Conservation (phyloP, 441 rosid species). For the Erysimum pusillum region DNA sequence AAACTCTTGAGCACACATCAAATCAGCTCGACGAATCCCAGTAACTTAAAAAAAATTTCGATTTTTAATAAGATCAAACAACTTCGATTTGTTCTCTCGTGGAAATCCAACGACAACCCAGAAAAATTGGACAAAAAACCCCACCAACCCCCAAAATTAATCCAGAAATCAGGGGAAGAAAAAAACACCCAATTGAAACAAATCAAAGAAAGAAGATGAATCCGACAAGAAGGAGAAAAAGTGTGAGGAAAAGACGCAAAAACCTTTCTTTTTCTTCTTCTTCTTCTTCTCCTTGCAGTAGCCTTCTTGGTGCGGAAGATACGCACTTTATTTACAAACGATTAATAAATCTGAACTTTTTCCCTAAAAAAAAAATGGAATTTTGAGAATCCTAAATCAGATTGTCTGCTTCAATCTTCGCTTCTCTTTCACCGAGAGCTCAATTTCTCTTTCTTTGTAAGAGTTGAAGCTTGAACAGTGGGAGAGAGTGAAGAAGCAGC, state of each 20-base stretch:
- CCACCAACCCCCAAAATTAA: not conserved
- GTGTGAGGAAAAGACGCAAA: slow-evolving; percentile 1
- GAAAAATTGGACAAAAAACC: slow-evolving; percentile 14
- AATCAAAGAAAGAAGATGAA: slow-evolving; percentile 13
- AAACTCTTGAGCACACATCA: not conserved
- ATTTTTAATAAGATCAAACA: not conserved
- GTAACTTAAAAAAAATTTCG: not conserved
- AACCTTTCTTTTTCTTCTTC: slow-evolving; percentile 4
- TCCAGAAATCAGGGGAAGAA: slow-evolving; percentile 8
- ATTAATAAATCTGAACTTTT: slow-evolving; percentile 32
- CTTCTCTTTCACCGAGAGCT: not conserved
- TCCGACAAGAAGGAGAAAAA: not conserved
- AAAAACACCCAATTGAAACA: slow-evolving; percentile 19
- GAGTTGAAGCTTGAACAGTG: slow-evolving; percentile 34
- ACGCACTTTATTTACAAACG: slow-evolving; percentile 35
- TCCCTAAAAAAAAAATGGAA: not conserved
- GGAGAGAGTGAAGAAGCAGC: slow-evolving; percentile 43
- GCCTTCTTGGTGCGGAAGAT: slow-evolving; percentile 37
- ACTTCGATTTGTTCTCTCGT: slow-evolving; percentile 5
- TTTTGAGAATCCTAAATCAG: slow-evolving; percentile 15
- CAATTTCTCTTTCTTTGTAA: not conserved
- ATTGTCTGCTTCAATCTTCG: slow-evolving; percentile 11
- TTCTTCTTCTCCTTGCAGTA: not conserved
- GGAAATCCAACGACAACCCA: slow-evolving; percentile 31
- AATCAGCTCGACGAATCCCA: not conserved